Conservation (phyloP, 2,329 filamentous ascomycete species). For the Nakataea oryzae region DNA sequence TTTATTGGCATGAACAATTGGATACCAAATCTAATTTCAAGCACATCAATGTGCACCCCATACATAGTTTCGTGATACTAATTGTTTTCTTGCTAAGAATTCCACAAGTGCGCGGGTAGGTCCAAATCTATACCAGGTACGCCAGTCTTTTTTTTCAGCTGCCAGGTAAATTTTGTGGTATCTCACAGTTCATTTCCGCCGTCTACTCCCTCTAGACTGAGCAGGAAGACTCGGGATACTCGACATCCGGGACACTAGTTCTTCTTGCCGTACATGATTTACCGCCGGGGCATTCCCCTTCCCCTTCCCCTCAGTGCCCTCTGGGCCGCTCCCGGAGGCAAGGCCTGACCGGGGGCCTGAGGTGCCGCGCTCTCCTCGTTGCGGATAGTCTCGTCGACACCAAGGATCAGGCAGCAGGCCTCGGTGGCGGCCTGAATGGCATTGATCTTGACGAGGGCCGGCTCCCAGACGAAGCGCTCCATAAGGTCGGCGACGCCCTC, state of each 20-base stretch:
- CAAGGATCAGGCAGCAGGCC: conserved; percentile 87
- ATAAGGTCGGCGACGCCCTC: conserved; percentile 94
- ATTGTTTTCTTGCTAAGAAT: background rate
- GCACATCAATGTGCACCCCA: background rate
- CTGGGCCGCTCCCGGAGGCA: conserved; percentile 78
- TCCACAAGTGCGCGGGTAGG: background rate
- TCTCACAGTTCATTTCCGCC: background rate
- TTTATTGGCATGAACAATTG: background rate
- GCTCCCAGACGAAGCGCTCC: conserved; percentile 95
- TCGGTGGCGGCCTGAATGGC: conserved; percentile 94
- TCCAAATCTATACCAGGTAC: background rate
- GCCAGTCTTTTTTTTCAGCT: background rate
- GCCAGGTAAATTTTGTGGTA: background rate
- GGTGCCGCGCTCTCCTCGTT: conserved; percentile 89
- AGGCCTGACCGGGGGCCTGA: conserved; percentile 65
- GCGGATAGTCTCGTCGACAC: conserved; percentile 96
- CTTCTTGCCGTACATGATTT: conserved; percentile 14
- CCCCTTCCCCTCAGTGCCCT: conserved; percentile 75
- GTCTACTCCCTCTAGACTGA: background rate
- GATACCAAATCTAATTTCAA: background rate
- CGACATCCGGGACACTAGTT: background rate
- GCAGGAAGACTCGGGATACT: background rate
- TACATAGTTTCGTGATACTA: background rate
- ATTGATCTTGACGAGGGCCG: conserved; percentile 90
- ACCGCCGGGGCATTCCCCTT: conserved; percentile 82